Conservation (phyloP, 495 filamentous ascomycete genomes). For the Penicillium manginii region DNA sequence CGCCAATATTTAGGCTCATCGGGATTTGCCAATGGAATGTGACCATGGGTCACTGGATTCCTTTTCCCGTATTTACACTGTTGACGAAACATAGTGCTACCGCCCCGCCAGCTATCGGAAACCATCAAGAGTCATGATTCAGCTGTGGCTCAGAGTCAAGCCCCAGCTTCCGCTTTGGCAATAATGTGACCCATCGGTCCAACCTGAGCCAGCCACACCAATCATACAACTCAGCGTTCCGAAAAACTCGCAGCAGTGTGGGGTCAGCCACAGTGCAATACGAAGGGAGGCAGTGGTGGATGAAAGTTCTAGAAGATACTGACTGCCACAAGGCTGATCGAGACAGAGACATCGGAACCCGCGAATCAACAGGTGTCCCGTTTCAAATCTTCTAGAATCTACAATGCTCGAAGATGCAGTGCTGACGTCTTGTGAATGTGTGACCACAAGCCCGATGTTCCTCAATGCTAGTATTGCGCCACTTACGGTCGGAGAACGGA, state of each 20-base stretch:
- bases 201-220: neutral
- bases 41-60: neutral
- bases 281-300: neutral
- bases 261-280: neutral
- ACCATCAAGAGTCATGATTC: neutral
- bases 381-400: neutral
- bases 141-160: neutral
- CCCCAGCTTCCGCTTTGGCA: neutral
- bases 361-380: constrained; percentile 1
- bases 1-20: neutral
- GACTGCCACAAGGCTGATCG: neutral
- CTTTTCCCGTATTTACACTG: neutral
- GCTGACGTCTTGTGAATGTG: neutral
- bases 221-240: neutral
- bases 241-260: neutral
- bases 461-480: no score
- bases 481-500: neutral
- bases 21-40: neutral
- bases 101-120: neutral
- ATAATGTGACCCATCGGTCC: neutral
- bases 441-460: neutral
- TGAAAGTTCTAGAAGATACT: constrained; percentile 3
- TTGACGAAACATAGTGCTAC: neutral
- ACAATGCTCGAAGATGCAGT: neutral
- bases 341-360: neutral